Conservation (phyloP, 805 yeast species). For the Nakazawaea holstii region DNA sequence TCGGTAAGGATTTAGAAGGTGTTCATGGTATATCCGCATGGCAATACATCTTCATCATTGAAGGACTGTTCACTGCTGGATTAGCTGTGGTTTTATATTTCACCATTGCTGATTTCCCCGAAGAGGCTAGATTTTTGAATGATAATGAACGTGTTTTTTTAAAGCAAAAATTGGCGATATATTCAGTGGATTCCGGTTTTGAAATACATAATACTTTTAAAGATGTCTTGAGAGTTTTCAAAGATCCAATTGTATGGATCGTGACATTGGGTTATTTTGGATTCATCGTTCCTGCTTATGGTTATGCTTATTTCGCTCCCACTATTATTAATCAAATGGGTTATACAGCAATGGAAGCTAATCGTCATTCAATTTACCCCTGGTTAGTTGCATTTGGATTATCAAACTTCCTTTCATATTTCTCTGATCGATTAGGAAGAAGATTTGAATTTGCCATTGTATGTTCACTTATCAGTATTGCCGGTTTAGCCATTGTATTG, state of each 20-base stretch:
- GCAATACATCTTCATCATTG: conserved; percentile 41
- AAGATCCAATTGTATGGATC: conserved; percentile 52
- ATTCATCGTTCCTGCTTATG: conserved; percentile 62
- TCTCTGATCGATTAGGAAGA: conserved; percentile 48
- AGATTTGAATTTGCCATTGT: conserved; percentile 39
- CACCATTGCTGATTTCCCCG: conserved; percentile 67
- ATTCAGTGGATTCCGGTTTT: conserved; percentile 43
- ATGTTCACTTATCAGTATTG: conserved; percentile 33
- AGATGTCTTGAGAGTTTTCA: conserved; percentile 45
- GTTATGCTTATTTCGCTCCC: conserved; percentile 71
- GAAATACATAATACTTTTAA: conserved; percentile 39
- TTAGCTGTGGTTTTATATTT: conserved; percentile 31
- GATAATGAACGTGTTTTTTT: conserved; percentile 49
- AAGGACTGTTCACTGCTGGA: conserved; percentile 30
- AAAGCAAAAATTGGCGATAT: conserved; percentile 54
- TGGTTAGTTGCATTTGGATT: conserved; percentile 74
- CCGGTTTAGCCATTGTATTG: conserved; percentile 52
- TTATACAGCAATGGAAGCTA: conserved; percentile 66
- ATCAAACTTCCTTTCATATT: conserved; percentile 51
- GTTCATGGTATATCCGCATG: conserved; percentile 36
- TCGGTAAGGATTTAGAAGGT: conserved; percentile 46
- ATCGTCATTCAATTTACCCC: conserved; percentile 79
- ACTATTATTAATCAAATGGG: conserved; percentile 58
- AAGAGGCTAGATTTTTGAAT: conserved; percentile 50
- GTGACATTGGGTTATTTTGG: conserved; percentile 62